phyloP scores from a whole-genome alignment of 139 green algal genomes.

The Volvox africanus region DNA sequence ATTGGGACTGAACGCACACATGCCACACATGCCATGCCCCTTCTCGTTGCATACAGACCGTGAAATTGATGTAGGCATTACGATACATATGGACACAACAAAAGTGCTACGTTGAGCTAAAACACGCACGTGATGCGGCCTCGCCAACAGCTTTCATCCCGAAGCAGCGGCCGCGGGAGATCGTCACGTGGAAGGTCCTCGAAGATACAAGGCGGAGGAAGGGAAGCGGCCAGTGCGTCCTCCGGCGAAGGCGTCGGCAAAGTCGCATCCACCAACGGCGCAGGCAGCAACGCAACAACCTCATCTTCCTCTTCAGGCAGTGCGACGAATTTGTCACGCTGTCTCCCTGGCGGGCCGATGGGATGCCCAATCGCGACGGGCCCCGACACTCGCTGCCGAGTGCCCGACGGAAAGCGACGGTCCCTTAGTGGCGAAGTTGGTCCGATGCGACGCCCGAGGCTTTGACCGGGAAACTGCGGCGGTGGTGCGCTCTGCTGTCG shows the following conservation, averaged over 20 bases:
- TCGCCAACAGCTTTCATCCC: conserved; percentile 11
- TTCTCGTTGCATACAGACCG: too few relatives aligned
- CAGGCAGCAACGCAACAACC: background rate
- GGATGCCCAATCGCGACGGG: conserved; percentile 26
- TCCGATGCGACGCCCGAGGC: background rate
- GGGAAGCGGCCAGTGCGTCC: background rate
- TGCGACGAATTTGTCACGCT: conserved; percentile 44
- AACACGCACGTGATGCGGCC: conserved; percentile 9
- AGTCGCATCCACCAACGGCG: background rate
- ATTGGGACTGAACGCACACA: too few relatives aligned
- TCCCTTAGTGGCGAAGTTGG: conserved; percentile 6
- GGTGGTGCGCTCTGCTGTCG: background rate
- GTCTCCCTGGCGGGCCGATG: background rate
- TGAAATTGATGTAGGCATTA: background rate
- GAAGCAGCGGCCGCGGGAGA: background rate
- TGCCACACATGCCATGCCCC: too few relatives aligned
- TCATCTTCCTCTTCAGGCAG: conserved; percentile 33
- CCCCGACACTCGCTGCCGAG: conserved; percentile 10
- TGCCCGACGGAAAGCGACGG: conserved; percentile 12
- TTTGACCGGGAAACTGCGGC: background rate
- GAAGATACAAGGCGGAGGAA: conserved; percentile 3
- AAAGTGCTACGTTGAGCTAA: background rate
- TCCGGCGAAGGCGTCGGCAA: background rate
- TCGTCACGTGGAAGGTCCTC: conserved; percentile 21
- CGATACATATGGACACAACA: background rate